Percentiles rank a stretch among this genome's conserved stretches.
phyloP scores from a whole-genome alignment of 305 asterid species.

The Euphrasia arctica region DNA sequence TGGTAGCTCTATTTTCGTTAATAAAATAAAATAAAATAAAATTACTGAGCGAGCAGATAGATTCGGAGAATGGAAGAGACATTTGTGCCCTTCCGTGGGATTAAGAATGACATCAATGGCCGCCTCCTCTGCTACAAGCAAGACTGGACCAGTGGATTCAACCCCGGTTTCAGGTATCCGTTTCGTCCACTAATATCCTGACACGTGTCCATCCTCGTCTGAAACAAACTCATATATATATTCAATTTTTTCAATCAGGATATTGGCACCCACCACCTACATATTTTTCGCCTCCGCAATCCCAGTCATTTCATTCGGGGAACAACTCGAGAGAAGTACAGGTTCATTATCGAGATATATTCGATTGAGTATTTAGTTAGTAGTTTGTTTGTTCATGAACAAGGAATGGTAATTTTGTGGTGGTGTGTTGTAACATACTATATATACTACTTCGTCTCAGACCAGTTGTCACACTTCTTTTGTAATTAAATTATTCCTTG shows the following conservation, averaged over 20 bases:
- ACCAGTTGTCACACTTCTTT: too few relatives aligned
- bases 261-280: conserved; percentile 80
- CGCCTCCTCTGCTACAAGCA: conserved; percentile 85
- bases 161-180: conserved; percentile 71
- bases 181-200: background rate
- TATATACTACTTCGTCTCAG: too few relatives aligned
- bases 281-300: conserved; percentile 88
- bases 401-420: too few relatives aligned
- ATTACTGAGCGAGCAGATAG: too few relatives aligned
- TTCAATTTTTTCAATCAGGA: conserved; percentile 48
- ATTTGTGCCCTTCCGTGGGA: conserved; percentile 84
- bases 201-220: background rate
- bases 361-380: background rate
- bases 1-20: too few relatives aligned
- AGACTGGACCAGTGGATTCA: conserved; percentile 87
- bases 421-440: too few relatives aligned
- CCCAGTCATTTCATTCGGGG: conserved; percentile 86
- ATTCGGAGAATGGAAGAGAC: conserved; percentile 63
- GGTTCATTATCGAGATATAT: conserved; percentile 30
- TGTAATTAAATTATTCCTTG: too few relatives aligned
- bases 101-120: conserved; percentile 68
- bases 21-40: background rate
- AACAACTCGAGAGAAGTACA: conserved; percentile 71
- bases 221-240: background rate
- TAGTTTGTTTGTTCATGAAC: background rate